These are phyloP conservation scores for Phytophthora pini DNA, from an alignment of 352 stramenopile species.

Conservation along the genomic window DNA sequence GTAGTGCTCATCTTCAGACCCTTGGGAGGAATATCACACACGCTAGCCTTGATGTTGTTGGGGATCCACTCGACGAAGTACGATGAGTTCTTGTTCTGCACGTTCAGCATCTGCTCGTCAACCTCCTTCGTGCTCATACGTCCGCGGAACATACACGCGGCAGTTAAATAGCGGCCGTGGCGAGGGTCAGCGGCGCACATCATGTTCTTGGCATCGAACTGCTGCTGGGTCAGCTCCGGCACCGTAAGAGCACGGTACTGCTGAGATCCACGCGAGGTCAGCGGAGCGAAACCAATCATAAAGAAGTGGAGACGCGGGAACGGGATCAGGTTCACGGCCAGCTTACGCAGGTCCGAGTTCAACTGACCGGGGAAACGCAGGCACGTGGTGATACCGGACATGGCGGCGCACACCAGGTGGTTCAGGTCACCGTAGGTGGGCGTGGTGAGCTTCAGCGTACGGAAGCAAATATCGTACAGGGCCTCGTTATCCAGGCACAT, in stretches of 20 bases:
- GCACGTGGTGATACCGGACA: conserved; percentile 99
- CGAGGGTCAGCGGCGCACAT: conserved; percentile 99
- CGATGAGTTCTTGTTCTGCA: conserved; percentile 99
- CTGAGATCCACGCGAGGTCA: conserved; percentile 96
- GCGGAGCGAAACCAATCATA: conserved; percentile 98
- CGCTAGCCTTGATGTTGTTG: conserved; percentile 99
- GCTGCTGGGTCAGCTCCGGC: conserved; percentile 98
- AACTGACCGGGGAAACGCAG: conserved; percentile 98
- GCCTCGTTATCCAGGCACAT: conserved; percentile 99
- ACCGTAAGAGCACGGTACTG: conserved; percentile 98
- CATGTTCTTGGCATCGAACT: conserved; percentile 99
- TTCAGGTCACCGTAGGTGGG: conserved; percentile 99
- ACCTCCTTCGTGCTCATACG: conserved; percentile 99
- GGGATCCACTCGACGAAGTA: conserved; percentile 99
- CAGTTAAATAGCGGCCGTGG: conserved; percentile 99
- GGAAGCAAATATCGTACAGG: conserved; percentile 99
- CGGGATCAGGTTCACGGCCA: conserved; percentile 98
- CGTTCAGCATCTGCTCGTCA: conserved; percentile 99
- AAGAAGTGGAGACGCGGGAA: conserved; percentile 99
- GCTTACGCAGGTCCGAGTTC: conserved; percentile 99
- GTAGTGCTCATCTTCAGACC: conserved; percentile 98
- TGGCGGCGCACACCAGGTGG: conserved; percentile 98
- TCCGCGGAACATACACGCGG: conserved; percentile 99
- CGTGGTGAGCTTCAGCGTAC: conserved; percentile 98
- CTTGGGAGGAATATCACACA: conserved; percentile 99